Percentiles rank a stretch among this genome's conserved stretches.
These are phyloP conservation scores for Saitozyma podzolica DNA, from an alignment of 768 basidiomycete species.

Conservation along the genomic window DNA sequence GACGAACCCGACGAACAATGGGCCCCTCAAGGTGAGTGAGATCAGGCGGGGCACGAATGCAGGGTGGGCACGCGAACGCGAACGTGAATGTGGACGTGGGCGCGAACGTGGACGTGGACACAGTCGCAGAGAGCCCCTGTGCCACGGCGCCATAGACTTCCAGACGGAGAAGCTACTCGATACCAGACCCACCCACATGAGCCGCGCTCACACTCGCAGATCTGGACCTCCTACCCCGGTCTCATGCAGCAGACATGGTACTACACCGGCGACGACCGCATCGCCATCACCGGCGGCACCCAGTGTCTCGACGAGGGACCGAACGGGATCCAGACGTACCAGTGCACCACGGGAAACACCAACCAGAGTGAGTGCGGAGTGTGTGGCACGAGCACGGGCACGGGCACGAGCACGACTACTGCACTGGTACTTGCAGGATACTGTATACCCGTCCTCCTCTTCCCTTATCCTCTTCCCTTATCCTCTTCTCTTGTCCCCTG, in stretches of 20 bases:
- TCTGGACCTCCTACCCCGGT: constrained; percentile 33
- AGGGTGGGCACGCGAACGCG: too few species aligned
- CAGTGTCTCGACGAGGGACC: constrained; percentile 19
- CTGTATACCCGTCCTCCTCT: too few species aligned
- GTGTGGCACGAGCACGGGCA: too few species aligned
- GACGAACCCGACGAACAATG: constrained; percentile 22
- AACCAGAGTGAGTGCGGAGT: constrained; percentile 12
- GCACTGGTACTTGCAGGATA: too few species aligned
- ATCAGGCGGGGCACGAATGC: too few species aligned
- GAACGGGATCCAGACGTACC: constrained; percentile 17
- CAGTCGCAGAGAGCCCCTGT: not conserved
- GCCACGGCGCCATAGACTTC: not conserved
- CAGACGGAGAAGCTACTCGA: too few species aligned
- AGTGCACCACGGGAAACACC: constrained; percentile 19
- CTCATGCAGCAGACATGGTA: constrained; percentile 31
- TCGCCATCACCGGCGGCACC: constrained; percentile 18
- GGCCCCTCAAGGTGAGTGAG: constrained; percentile 21
- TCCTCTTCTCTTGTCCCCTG: too few species aligned
- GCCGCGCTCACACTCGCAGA: constrained; percentile 14
- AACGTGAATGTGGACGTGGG: too few species aligned
- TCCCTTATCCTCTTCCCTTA: too few species aligned
- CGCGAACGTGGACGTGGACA: too few species aligned
- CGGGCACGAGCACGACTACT: too few species aligned
- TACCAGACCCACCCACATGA: too few species aligned
- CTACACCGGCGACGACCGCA: constrained; percentile 17